Conservation (phyloP, 257 asterid genomes). For the Ophiorrhiza pumila region DNA sequence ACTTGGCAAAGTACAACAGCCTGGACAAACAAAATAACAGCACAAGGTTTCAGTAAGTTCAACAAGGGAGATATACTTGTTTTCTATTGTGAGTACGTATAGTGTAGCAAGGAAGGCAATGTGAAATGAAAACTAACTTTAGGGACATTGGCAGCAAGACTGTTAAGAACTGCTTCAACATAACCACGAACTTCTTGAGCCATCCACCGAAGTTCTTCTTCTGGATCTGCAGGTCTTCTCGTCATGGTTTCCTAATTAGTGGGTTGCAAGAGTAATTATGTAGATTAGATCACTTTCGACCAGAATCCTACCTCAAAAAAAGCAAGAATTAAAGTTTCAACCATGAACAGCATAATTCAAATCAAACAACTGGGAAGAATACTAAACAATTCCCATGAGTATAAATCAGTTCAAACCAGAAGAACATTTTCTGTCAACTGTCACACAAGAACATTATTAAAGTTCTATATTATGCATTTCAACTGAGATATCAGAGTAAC, state of each 20-base stretch:
- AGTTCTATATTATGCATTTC: not conserved
- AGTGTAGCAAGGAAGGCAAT: too few species aligned
- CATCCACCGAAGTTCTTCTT: conserved; percentile 98
- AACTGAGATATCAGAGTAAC: conserved; percentile 20
- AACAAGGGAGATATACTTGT: conserved; percentile 5
- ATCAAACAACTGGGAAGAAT: not conserved
- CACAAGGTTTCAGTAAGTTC: conserved; percentile 19
- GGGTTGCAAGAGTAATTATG: conserved; percentile 4
- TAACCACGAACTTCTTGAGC: conserved; percentile 97
- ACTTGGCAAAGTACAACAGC: conserved; percentile 97
- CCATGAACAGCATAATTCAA: not conserved
- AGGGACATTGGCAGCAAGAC: conserved; percentile 95
- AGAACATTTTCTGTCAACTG: not conserved
- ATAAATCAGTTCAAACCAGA: not conserved
- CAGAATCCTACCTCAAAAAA: not conserved
- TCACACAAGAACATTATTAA: not conserved
- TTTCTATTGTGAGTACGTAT: too few species aligned
- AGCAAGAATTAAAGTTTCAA: not conserved
- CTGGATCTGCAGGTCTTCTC: conserved; percentile 89
- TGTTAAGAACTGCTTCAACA: conserved; percentile 93
- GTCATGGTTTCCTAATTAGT: conserved; percentile 67
- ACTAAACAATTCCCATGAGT: not conserved
- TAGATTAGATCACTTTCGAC: not conserved
- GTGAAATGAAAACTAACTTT: conserved; percentile 44
- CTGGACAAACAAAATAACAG: conserved; percentile 39